These are phyloP conservation scores for Populus tomentosa DNA, from an alignment of 441 rosid species.

Conservation along the genomic window DNA sequence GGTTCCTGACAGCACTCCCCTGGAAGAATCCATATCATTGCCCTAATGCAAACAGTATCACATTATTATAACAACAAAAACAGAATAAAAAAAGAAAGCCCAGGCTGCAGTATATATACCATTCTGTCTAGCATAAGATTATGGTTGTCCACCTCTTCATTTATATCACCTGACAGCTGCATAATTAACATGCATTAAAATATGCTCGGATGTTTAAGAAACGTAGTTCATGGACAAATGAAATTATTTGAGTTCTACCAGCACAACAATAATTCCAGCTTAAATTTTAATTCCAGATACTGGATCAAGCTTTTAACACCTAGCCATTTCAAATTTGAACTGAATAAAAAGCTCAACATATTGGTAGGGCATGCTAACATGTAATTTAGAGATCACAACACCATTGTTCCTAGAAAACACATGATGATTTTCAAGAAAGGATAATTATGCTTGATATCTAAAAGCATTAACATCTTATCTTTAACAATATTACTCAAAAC, in stretches of 20 bases:
- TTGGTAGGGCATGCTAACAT: background rate
- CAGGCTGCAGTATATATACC: constrained; percentile 42
- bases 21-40: constrained; percentile 94
- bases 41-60: constrained; percentile 50
- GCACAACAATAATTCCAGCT: background rate
- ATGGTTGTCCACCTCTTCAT: constrained; percentile 92
- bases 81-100: background rate
- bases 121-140: constrained; percentile 87
- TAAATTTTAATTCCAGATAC: background rate
- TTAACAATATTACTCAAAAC: background rate
- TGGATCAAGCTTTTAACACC: background rate
- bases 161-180: constrained; percentile 89
- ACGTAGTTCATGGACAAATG: background rate
- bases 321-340: background rate
- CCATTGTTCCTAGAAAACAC: background rate
- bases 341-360: background rate
- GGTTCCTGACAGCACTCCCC: constrained; percentile 92
- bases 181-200: constrained; percentile 13
- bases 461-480: background rate
- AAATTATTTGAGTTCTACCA: background rate
- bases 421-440: background rate
- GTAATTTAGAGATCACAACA: background rate
- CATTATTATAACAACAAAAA: constrained; percentile 16
- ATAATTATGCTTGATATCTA: background rate
- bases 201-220: background rate